phyloP scores from a whole-genome alignment of 164 flowering plant species.

The Vitis amurensis region DNA sequence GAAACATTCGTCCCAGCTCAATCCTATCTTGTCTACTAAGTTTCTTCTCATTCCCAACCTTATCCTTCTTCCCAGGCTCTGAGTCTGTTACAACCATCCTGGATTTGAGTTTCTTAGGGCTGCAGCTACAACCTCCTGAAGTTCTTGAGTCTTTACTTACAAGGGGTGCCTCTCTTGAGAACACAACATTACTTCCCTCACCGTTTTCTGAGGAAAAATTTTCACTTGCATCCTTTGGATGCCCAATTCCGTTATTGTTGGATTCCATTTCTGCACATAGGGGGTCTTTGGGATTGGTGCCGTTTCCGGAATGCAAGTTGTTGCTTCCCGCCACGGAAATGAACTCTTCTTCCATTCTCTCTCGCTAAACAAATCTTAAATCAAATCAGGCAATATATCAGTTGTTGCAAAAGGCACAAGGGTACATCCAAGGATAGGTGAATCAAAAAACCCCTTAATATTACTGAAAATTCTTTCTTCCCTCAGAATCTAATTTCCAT shows the following conservation, averaged over 20 bases:
- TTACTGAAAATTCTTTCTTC: not conserved
- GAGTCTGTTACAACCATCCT: constrained; percentile 40
- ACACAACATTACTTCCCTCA: constrained; percentile 60
- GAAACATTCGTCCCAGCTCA: constrained; percentile 78
- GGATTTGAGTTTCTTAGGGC: constrained; percentile 57
- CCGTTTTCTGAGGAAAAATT: constrained; percentile 31
- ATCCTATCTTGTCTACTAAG: constrained; percentile 77
- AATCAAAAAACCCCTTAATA: no score
- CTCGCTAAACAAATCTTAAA: not conserved
- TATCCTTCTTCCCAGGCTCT: constrained; percentile 48
- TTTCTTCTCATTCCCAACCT: constrained; percentile 50
- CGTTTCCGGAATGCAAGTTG: constrained; percentile 23
- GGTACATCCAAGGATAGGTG: not conserved
- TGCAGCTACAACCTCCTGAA: constrained; percentile 41
- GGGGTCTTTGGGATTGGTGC: constrained; percentile 24
- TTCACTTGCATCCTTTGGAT: constrained; percentile 24
- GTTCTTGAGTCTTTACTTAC: constrained; percentile 32
- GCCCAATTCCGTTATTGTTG: constrained; percentile 29
- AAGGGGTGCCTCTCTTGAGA: constrained; percentile 67
- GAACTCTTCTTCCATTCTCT: constrained; percentile 35
- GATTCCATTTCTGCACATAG: constrained; percentile 48
- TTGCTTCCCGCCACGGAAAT: constrained; percentile 12
- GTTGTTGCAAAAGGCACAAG: not conserved
- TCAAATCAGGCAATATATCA: constrained; percentile 8
- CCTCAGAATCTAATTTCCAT: constrained; percentile 7